Conservation (phyloP, 1,284 basidiomycete genomes). For the Leccinum pallidistipes region DNA sequence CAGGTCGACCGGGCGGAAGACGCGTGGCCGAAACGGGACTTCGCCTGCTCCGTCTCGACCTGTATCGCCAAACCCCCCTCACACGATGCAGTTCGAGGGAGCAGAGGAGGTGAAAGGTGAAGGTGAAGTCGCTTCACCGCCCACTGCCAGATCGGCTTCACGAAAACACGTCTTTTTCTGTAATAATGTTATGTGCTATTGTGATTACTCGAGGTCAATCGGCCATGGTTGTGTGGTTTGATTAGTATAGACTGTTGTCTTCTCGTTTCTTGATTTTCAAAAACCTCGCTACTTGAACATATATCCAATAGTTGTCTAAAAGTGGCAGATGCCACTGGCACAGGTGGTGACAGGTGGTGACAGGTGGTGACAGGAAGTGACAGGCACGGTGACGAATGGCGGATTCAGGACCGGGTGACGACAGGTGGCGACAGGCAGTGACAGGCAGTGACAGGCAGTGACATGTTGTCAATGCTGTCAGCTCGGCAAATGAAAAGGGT, state of each 20-base stretch:
- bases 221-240: background rate
- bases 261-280: conserved; percentile 85
- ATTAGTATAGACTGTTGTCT: conserved; percentile 59
- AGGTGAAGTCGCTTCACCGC: conserved; percentile 19
- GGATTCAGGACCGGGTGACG: no score
- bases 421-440: background rate
- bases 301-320: no score
- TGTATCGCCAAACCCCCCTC: conserved; percentile 54
- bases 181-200: conserved; percentile 91
- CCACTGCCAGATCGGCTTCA: conserved; percentile 32
- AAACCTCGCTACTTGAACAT: conserved; percentile 56
- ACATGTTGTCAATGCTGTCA: no score
- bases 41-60: conserved; percentile 34
- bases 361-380: background rate
- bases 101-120: conserved; percentile 30
- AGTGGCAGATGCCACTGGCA: no score
- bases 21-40: conserved; percentile 47
- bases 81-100: conserved; percentile 42
- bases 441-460: background rate
- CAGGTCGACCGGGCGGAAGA: conserved; percentile 61
- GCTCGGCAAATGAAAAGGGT: no score
- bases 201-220: conserved; percentile 78
- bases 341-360: no score
- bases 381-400: background rate
- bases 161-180: conserved; percentile 77